These are phyloP conservation scores for Kalanchoe fedtschenkoi DNA, from an alignment of 164 flowering plant genomes.

Conservation along the genomic window DNA sequence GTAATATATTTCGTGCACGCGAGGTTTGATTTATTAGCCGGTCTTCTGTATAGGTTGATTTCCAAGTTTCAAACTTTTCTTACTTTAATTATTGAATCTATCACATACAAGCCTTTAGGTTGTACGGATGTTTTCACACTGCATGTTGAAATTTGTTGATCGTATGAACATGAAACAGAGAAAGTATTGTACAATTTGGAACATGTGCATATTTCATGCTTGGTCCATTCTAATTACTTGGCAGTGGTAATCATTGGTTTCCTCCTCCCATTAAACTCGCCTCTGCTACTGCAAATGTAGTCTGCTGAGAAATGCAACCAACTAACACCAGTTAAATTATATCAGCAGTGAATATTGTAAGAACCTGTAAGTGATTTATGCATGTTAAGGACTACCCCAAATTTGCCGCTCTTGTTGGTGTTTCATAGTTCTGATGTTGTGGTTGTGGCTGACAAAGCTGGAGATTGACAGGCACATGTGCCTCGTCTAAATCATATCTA, in stretches of 20 bases:
- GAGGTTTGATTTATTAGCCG: no score
- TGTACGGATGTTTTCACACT: background rate
- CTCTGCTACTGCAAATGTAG: constrained; percentile 10
- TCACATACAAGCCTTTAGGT: background rate
- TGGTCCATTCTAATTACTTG: background rate
- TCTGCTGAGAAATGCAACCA: constrained; percentile 17
- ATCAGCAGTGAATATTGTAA: background rate
- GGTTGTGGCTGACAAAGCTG: constrained; percentile 76
- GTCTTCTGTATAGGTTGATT: no score
- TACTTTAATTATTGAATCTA: no score
- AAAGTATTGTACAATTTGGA: background rate
- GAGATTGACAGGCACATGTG: constrained; percentile 40
- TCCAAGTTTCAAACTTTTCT: no score
- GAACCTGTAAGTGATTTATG: background rate
- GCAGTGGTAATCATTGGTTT: background rate
- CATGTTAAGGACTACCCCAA: constrained; percentile 18
- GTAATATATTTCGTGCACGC: no score
- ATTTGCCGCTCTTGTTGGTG: constrained; percentile 24
- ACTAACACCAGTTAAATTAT: background rate
- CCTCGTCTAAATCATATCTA: constrained; percentile 36
- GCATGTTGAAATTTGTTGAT: background rate
- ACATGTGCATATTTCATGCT: background rate
- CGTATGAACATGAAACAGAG: background rate
- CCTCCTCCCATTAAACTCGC: background rate
- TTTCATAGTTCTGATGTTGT: constrained; percentile 35